Evolutionary conservation across 2,329 filamentous ascomycete species (phyloP).

Genomic region (Diaporthe helianthi): DNA sequence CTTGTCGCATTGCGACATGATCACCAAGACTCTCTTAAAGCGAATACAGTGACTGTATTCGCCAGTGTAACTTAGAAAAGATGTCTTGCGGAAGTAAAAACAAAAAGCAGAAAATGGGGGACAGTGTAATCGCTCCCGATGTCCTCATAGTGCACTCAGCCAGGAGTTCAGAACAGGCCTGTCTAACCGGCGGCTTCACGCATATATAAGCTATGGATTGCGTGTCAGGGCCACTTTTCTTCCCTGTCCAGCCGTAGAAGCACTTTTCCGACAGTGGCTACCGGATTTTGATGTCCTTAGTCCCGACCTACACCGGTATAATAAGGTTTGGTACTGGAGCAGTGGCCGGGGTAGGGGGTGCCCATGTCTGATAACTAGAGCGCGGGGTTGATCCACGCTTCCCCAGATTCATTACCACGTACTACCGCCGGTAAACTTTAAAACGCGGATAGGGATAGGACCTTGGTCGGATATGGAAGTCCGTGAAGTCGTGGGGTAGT

Average conservation of each 20-base stretch:
- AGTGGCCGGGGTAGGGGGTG: neutral
- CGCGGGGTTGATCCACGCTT: neutral
- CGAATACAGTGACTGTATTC: neutral
- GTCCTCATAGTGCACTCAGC: neutral
- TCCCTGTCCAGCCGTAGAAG: neutral
- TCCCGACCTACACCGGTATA: neutral
- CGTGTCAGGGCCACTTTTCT: neutral
- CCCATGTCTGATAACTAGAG: neutral
- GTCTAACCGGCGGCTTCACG: neutral
- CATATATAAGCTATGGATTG: neutral
- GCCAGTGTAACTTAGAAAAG: neutral
- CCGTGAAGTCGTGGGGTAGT: neutral
- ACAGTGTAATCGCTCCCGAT: neutral
- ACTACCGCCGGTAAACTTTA: neutral
- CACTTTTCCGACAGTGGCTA: neutral
- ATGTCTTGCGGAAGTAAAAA: neutral
- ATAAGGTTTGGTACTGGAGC: too few relatives aligned
- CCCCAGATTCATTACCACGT: neutral
- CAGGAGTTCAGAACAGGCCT: neutral
- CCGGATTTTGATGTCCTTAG: slow-evolving; percentile 2
- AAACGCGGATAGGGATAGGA: neutral
- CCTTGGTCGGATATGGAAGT: neutral
- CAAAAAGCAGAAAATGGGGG: neutral
- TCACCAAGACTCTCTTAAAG: neutral
- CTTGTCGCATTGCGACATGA: neutral